Evolutionary conservation across 2,329 filamentous ascomycete species (phyloP), one percentile per base, ranked within the genome.

Genomic region (Xylariales sp.): DNA sequence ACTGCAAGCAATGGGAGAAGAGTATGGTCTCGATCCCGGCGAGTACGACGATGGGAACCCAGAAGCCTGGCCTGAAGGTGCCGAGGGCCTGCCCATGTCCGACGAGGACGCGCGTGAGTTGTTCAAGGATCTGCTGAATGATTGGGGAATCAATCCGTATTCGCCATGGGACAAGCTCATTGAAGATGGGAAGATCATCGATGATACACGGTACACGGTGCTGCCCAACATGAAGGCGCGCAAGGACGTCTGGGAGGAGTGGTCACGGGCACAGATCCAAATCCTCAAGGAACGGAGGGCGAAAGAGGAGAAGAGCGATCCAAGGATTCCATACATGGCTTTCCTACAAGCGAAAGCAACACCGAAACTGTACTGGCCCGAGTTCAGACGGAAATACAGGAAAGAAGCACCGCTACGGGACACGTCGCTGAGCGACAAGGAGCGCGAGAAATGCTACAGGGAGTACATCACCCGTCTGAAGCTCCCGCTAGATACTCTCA

Each of bases 321-420:
- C 93, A 1, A 74, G 77, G 34, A 84, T 95, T 49, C 80, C 84
- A 1, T 98, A 94, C 60, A 68, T 97, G 46, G 76, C 78, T 0
- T 85, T 98, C 48, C 70, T 98, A 21, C 81, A 91, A 48, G 78
- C 84, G 36, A 78, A 88, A 51, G 91, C 90, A 0, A 93, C 84
- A 0, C 84, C 88, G 0, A 97, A 95, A 65, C 74, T 98, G 1
- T 98, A 95, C 70, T 98, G 93, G 93, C 84, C 88, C 0, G 93
- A 98, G 60, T 98, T 98, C 65, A 88, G 87, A 54, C 76, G 93
- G 24, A 98, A 96, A 59, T 93, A 81, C 64, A 85, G 84, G 50
- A 90, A 85, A 50, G 89, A 95, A 49, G 63, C 77, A 0, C 76
- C 82, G 39, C 89, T 98, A 85, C 85, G 83, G 46, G 85, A 91